These are phyloP conservation scores for Neurospora sp. DNA, from an alignment of 495 filamentous ascomycete genomes.

Conservation along the genomic window DNA sequence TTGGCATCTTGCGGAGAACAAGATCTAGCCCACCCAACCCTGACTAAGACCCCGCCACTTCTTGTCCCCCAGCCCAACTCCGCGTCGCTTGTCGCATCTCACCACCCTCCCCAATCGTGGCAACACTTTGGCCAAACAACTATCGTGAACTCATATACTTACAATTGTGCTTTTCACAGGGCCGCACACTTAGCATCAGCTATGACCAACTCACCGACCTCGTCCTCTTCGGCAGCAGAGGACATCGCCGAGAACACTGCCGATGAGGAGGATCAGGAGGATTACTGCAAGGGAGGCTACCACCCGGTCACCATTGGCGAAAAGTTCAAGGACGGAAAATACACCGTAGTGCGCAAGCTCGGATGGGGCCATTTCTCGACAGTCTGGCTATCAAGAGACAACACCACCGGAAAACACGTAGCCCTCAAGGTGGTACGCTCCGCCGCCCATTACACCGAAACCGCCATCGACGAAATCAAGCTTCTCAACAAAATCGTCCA, in stretches of 20 bases:
- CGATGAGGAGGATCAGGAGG: conserved; percentile 96
- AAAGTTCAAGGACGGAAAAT: conserved; percentile 94
- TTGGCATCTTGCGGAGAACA: conserved; percentile 20
- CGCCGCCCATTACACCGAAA: conserved; percentile 96
- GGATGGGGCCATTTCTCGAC: conserved; percentile 99
- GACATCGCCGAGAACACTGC: conserved; percentile 88
- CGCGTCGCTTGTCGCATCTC: background rate
- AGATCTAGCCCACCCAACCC: conserved; percentile 12
- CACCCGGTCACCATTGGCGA: conserved; percentile 91
- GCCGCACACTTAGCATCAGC: conserved; percentile 23
- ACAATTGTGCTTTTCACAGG: conserved; percentile 13
- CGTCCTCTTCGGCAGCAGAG: conserved; percentile 61
- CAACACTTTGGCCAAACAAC: background rate
- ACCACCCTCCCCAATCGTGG: background rate
- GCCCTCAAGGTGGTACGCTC: conserved; percentile 96
- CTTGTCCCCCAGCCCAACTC: background rate
- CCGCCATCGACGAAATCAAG: conserved; percentile 98
- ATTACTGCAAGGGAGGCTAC: conserved; percentile 98
- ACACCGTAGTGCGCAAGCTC: conserved; percentile 91
- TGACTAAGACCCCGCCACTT: conserved; percentile 11
- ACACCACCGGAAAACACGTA: conserved; percentile 84
- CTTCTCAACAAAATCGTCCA: conserved; percentile 91
- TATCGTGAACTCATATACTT: conserved; percentile 7
- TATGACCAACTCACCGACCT: conserved; percentile 63
- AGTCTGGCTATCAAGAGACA: conserved; percentile 93